phyloP scores from a whole-genome alignment of 176 grass and related monocot genomes.

The Raddia guianensis region DNA sequence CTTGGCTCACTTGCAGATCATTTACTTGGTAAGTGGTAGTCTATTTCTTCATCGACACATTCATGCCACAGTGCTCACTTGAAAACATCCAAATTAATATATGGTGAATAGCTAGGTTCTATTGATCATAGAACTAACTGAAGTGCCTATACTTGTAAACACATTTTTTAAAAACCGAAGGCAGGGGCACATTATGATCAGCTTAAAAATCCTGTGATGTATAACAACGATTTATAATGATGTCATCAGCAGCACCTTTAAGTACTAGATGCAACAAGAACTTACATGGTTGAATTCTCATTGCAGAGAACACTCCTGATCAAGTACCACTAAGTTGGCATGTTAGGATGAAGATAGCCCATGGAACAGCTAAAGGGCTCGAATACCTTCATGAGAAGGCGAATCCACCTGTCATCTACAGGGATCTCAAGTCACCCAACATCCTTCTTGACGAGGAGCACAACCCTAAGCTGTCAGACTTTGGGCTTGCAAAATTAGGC shows the following conservation, averaged over 20 bases:
- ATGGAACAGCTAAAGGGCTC: slow-evolving; percentile 75
- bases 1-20: slow-evolving; percentile 76
- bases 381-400: slow-evolving; percentile 89
- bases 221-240: neutral
- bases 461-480: slow-evolving; percentile 87
- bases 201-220: slow-evolving; percentile 12
- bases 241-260: neutral
- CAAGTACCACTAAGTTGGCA: slow-evolving; percentile 78
- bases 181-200: neutral
- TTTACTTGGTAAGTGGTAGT: slow-evolving; percentile 59
- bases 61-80: slow-evolving; percentile 21
- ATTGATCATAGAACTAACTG: neutral
- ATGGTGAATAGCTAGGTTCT: slow-evolving; percentile 16
- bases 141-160: neutral
- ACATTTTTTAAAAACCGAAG: no score
- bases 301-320: slow-evolving; percentile 57
- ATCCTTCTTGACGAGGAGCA: slow-evolving; percentile 76
- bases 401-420: slow-evolving; percentile 69
- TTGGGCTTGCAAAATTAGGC: slow-evolving; percentile 77
- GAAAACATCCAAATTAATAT: neutral
- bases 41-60: slow-evolving; percentile 15
- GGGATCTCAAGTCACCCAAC: slow-evolving; percentile 88
- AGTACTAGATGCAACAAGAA: slow-evolving; percentile 3
- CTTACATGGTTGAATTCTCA: slow-evolving; percentile 12
- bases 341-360: slow-evolving; percentile 82